Evolutionary conservation across 1,284 basidiomycete genomes (phyloP).

Genomic region (Tetrapyrgos nigripes): DNA sequence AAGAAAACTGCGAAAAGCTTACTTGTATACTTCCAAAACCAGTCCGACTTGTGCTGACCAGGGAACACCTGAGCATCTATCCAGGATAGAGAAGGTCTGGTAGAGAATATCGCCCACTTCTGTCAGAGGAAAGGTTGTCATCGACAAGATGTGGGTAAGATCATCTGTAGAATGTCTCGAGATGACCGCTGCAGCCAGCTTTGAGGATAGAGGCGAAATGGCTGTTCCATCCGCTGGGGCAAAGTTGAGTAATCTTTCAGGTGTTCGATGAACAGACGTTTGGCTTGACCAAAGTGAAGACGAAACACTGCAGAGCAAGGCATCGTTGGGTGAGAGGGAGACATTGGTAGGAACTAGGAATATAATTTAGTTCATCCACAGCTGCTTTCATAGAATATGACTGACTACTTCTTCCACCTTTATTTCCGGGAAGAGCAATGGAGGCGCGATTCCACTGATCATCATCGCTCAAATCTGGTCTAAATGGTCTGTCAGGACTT

Average conservation of each 20-base stretch:
- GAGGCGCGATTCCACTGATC: constrained; percentile 54
- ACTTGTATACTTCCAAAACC: constrained; percentile 65
- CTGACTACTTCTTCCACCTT: constrained; percentile 56
- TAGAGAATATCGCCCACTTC: constrained; percentile 50
- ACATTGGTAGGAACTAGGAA: constrained; percentile 52
- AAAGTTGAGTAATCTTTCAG: constrained; percentile 8
- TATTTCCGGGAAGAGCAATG: constrained; percentile 49
- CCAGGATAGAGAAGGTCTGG: constrained; percentile 48
- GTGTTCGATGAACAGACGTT: constrained; percentile 35
- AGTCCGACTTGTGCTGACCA: constrained; percentile 57
- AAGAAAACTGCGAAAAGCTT: constrained; percentile 21
- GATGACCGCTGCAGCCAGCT: constrained; percentile 51
- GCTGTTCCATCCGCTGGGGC: constrained; percentile 17
- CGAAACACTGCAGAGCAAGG: constrained; percentile 57
- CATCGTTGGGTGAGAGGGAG: constrained; percentile 61
- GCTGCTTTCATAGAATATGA: not conserved
- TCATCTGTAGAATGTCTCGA: constrained; percentile 57
- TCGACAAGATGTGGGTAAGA: constrained; percentile 55
- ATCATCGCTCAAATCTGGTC: constrained; percentile 59
- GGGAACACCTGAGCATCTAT: constrained; percentile 41
- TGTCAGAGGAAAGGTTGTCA: constrained; percentile 43
- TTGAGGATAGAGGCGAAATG: constrained; percentile 35
- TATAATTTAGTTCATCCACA: constrained; percentile 10
- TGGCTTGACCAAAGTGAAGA: constrained; percentile 47
- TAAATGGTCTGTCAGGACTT: constrained; percentile 30